Percentiles rank a stretch among this genome's conserved stretches.
These are phyloP conservation scores for Panellus pusillus DNA, from an alignment of 768 basidiomycete genomes.

Conservation along the genomic window DNA sequence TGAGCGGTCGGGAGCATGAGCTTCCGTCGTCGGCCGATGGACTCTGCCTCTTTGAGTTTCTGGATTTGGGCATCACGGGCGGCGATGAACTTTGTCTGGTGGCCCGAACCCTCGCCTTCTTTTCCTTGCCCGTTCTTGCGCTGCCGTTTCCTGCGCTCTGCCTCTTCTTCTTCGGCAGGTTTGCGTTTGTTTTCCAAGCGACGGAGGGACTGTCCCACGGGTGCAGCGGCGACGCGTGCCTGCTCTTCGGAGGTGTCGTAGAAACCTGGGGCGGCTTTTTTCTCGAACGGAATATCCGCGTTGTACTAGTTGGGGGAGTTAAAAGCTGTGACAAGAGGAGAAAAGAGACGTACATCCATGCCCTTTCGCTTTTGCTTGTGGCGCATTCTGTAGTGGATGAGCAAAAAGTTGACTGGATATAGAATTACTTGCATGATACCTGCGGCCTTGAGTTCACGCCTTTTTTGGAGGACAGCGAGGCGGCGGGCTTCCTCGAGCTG, in stretches of 20 bases:
- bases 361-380: constrained; percentile 94
- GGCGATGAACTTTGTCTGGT: constrained; percentile 94
- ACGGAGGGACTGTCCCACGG: constrained; percentile 86
- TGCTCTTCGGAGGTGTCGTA: constrained; percentile 97
- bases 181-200: constrained; percentile 96
- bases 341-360: constrained; percentile 77
- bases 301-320: constrained; percentile 67
- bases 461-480: constrained; percentile 94
- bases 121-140: constrained; percentile 63
- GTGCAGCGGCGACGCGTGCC: constrained; percentile 81
- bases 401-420: constrained; percentile 1
- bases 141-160: constrained; percentile 87
- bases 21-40: constrained; percentile 84
- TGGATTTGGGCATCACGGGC: constrained; percentile 97
- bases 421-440: constrained; percentile 80
- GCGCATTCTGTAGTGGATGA: constrained; percentile 61
- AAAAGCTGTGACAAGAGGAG: neutral
- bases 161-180: constrained; percentile 84
- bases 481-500: constrained; percentile 95
- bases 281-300: constrained; percentile 97
- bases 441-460: constrained; percentile 95
- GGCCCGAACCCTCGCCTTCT: constrained; percentile 57
- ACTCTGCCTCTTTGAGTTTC: constrained; percentile 96
- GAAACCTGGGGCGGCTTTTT: constrained; percentile 92
- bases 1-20: constrained; percentile 86